Percentiles rank a stretch among this genome's conserved stretches.
These are phyloP conservation scores for Trifolium subterraneum DNA, from an alignment of 306 rosid genomes.

Conservation along the genomic window DNA sequence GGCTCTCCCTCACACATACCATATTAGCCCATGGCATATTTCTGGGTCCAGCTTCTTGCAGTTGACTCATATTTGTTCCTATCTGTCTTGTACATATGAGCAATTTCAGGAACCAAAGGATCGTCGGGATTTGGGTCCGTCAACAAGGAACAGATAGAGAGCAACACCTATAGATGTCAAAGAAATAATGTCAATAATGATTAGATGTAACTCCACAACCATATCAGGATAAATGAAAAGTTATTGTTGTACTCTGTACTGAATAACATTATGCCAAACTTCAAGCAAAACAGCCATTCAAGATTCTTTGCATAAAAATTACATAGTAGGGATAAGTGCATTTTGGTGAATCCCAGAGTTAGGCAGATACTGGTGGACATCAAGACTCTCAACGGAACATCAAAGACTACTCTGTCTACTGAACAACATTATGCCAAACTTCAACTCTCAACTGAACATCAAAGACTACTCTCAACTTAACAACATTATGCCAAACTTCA, in stretches of 20 bases:
- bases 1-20: constrained; percentile 40
- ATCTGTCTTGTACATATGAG: constrained; percentile 90
- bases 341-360: too few species aligned
- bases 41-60: constrained; percentile 90
- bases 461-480: too few species aligned
- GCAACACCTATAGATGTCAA: constrained; percentile 56
- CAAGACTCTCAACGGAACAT: too few species aligned
- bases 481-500: not conserved
- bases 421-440: too few species aligned
- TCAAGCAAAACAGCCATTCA: too few species aligned
- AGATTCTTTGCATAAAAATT: not conserved
- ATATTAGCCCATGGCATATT: constrained; percentile 78
- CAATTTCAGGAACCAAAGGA: constrained; percentile 81
- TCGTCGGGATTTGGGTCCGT: constrained; percentile 81
- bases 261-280: not conserved
- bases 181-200: not conserved
- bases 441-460: too few species aligned
- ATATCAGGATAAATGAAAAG: not conserved
- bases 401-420: too few species aligned
- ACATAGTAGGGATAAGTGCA: too few species aligned
- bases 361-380: too few species aligned
- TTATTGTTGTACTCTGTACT: not conserved
- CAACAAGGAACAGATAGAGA: constrained; percentile 75
- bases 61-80: constrained; percentile 72
- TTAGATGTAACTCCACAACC: not conserved